Percentiles rank a stretch among this genome's conserved stretches.
Conservation (phyloP, 768 basidiomycete species). For the Termitomyces sp. region DNA sequence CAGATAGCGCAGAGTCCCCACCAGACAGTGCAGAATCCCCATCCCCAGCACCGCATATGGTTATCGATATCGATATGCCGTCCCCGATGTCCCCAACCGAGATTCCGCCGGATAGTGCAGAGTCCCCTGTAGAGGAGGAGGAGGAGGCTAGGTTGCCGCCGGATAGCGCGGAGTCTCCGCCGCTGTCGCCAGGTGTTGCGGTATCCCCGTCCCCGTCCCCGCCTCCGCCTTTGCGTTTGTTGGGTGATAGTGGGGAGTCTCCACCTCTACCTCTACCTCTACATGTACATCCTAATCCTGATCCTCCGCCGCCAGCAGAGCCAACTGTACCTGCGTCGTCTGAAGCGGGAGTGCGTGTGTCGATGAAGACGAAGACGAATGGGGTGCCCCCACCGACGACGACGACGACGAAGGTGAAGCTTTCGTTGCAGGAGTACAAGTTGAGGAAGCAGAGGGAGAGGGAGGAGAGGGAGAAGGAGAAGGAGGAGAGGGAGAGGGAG, state of each 20-base stretch:
- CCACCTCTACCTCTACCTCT: no score
- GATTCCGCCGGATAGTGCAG: not conserved
- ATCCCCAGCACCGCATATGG: no score
- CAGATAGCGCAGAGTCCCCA: not conserved
- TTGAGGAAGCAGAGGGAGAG: conserved; percentile 50
- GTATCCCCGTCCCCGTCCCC: not conserved
- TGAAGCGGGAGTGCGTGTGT: not conserved
- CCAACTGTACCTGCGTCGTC: no score
- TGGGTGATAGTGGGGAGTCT: no score
- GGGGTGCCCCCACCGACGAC: conserved; percentile 21
- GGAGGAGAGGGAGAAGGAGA: conserved; percentile 42
- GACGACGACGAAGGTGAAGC: conserved; percentile 45
- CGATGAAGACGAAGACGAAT: not conserved
- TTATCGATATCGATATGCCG: no score
- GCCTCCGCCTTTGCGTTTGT: no score
- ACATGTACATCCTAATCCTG: no score
- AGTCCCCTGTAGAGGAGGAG: no score
- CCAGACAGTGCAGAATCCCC: not conserved
- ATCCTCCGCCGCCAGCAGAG: no score
- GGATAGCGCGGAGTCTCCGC: not conserved
- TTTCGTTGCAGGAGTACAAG: conserved; percentile 58
- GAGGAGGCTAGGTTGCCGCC: no score
- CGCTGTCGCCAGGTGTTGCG: not conserved
- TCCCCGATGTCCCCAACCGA: not conserved
- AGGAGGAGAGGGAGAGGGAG: conserved; percentile 47